Base-by-base conservation (phyloP, 2,329 filamentous ascomycete species). In the Fusarium mexicanum region DNA sequence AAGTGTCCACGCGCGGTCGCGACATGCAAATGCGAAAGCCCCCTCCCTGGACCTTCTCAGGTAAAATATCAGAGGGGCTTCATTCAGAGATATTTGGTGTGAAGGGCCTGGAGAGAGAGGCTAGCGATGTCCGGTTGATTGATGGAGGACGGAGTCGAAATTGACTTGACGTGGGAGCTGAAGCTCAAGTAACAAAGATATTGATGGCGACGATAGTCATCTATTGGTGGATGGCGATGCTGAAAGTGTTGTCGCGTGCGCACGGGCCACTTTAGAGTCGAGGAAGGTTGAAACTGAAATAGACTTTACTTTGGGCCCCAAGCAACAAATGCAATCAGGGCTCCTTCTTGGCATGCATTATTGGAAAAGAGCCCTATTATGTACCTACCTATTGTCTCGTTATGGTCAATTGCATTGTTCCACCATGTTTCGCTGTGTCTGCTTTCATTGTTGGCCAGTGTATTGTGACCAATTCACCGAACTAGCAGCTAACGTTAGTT, bases 41-140 rank as follows among this genome's bases (percentile, higher is more conserved):
- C 72, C 76, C 75, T 75, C 74, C 75, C 72, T 69, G 51, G 75
- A 76, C 72, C 74, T 73, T 51, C 67, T 75, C 73, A 67, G 64
- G 62, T 22, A 35, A 51, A 51, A 48, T 51, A 48, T 75, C 61
- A 73, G 66, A 72, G 72, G 67, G 67, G 61, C 71, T 69, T 76
- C 77, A 79, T 79, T 65, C 73, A 76, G 71, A 51, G 50, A 62
- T 55, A 50, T 48, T 63, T 63, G 71, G 65, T 61, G 64, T 61
- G 67, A 58, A 48, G 48, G 40, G 33, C 64, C 63, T 64, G 10
- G 38, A 35, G 22, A 51, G 31, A 20, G 22, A 51, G 26, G 46
- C 29, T 33, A 43, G 10, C 11, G 38, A 54, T 31, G 44, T 54
- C 26, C 6, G 24, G 43, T 44, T 50, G 41, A 33, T 41, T 50